Evolutionary conservation across 306 rosid genomes (phyloP).

Genomic region (Dalbergia oliveri): DNA sequence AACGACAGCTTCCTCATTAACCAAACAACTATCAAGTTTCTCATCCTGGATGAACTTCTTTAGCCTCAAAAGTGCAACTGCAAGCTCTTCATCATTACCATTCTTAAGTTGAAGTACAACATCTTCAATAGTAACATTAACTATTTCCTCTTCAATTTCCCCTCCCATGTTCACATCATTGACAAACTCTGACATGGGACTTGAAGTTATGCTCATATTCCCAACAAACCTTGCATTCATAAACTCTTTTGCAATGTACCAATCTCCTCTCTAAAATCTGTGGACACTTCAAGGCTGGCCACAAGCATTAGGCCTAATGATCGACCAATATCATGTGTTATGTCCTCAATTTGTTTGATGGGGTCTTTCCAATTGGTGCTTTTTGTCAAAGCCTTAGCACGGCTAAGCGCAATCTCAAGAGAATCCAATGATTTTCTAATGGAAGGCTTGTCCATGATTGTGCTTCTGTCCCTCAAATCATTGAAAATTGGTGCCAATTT

Average conservation of each 20-base stretch:
- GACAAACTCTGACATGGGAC: constrained; percentile 50
- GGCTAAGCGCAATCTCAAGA: constrained; percentile 60
- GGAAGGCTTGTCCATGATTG: constrained; percentile 57
- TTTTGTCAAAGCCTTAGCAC: constrained; percentile 50
- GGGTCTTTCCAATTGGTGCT: constrained; percentile 47
- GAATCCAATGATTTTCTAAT: constrained; percentile 69
- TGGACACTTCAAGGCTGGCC: constrained; percentile 62
- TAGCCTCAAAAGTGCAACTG: constrained; percentile 55
- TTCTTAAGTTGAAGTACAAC: constrained; percentile 63
- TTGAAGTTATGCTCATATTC: constrained; percentile 56
- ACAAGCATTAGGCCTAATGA: constrained; percentile 67
- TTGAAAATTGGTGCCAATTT: constrained; percentile 60
- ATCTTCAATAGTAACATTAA: constrained; percentile 54
- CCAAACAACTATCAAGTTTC: constrained; percentile 52
- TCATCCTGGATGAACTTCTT: constrained; percentile 52
- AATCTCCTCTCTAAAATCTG: constrained; percentile 59
- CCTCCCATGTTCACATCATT: constrained; percentile 56
- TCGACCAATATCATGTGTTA: constrained; percentile 76
- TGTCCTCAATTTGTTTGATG: constrained; percentile 54
- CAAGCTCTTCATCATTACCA: constrained; percentile 70
- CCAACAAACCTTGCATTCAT: constrained; percentile 56
- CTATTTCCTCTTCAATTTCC: constrained; percentile 61
- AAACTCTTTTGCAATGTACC: constrained; percentile 57
- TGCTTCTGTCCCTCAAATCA: constrained; percentile 56
- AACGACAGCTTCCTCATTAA: constrained; percentile 60